Conservation (phyloP, 2,329 filamentous ascomycete genomes). For the Diaporthe longicolla region DNA sequence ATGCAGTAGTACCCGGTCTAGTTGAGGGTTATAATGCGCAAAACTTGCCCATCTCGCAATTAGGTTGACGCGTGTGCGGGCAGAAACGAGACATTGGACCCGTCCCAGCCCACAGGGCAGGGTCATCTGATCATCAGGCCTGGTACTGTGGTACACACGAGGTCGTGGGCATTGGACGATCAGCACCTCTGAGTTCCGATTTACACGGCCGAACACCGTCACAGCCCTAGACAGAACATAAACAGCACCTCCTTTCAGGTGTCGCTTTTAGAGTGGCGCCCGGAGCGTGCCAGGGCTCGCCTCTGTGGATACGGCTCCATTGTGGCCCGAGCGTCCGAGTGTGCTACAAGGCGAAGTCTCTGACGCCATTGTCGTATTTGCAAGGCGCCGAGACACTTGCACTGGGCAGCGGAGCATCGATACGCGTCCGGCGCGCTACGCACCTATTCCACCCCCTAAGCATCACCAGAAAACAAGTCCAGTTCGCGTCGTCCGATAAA, state of each 20-base stretch:
- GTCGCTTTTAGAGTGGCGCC: background rate
- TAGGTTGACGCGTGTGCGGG: conserved; percentile 10
- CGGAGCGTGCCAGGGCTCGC: background rate
- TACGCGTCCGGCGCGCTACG: conserved; percentile 30
- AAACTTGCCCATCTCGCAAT: conserved; percentile 19
- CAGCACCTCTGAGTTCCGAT: background rate
- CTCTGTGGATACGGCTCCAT: conserved; percentile 10
- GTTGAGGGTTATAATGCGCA: background rate
- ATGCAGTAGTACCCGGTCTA: conserved; percentile 1
- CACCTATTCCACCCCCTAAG: background rate
- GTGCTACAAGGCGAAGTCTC: conserved; percentile 22
- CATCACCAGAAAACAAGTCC: conserved; percentile 21
- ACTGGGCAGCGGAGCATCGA: conserved; percentile 11
- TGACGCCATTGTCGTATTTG: conserved; percentile 22
- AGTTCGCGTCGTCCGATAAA: conserved; percentile 15
- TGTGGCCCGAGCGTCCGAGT: conserved; percentile 15
- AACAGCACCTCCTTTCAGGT: background rate
- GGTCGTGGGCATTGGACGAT: conserved; percentile 1
- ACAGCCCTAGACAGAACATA: no score
- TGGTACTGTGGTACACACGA: background rate
- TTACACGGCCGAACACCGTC: background rate
- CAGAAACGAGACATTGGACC: conserved; percentile 24
- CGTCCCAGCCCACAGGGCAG: conserved; percentile 24
- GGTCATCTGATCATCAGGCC: conserved; percentile 21
- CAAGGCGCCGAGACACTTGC: conserved; percentile 25